Percentiles rank a stretch among this genome's conserved stretches.
These are phyloP conservation scores for Allantophomopsis lycopodina DNA, from an alignment of 2,329 filamentous ascomycete species.

Conservation along the genomic window DNA sequence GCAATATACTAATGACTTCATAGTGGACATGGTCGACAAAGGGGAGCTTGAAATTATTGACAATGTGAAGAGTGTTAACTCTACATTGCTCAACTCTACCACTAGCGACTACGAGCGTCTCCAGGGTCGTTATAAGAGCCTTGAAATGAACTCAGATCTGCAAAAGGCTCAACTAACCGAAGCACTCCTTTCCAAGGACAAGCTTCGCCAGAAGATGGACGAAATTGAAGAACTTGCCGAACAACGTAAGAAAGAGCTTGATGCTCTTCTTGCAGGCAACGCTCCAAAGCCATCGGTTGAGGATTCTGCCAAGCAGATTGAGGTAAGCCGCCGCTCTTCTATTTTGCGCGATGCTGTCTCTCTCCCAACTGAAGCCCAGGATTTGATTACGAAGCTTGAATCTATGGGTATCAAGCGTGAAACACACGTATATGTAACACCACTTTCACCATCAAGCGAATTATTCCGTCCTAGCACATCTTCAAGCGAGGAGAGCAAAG, in stretches of 20 bases:
- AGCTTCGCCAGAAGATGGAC: constrained; percentile 37
- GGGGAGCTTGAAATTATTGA: constrained; percentile 39
- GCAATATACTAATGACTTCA: constrained; percentile 7
- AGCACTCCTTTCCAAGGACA: constrained; percentile 45
- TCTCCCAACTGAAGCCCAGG: too few relatives aligned
- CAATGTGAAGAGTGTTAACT: constrained; percentile 44
- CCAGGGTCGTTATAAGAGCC: constrained; percentile 33
- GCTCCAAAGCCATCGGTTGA: too few relatives aligned
- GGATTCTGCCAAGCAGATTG: too few relatives aligned
- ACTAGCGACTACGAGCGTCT: constrained; percentile 41
- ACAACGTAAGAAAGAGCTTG: not conserved
- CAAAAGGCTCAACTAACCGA: constrained; percentile 46
- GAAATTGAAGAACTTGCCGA: constrained; percentile 4
- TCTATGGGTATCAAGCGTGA: too few relatives aligned
- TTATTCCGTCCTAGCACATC: too few relatives aligned
- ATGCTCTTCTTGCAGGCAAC: not conserved
- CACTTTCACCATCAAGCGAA: too few relatives aligned
- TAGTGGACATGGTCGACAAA: constrained; percentile 38
- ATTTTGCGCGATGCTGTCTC: too few relatives aligned
- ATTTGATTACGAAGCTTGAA: too few relatives aligned
- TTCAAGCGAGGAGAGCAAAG: too few relatives aligned
- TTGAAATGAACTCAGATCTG: constrained; percentile 37
- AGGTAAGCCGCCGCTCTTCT: too few relatives aligned
- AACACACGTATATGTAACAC: too few relatives aligned
- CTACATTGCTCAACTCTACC: constrained; percentile 42